Percentiles rank a stretch among this genome's conserved stretches.
phyloP scores from a whole-genome alignment of 2,329 filamentous ascomycete genomes.

The Cryphonectria radicalis region DNA sequence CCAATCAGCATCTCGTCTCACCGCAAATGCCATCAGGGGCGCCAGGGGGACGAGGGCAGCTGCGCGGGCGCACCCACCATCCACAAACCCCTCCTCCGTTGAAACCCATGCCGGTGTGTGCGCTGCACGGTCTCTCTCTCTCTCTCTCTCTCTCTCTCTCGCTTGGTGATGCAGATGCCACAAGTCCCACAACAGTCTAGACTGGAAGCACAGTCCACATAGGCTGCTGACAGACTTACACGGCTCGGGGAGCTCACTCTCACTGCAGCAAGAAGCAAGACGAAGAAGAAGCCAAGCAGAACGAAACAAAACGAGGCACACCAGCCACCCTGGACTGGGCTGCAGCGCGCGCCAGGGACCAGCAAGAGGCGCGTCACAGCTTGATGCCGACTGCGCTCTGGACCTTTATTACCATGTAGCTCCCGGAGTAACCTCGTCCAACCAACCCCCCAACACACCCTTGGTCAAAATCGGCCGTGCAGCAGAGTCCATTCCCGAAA shows the following conservation, averaged over 20 bases:
- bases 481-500: constrained; percentile 5
- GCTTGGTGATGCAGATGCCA: constrained; percentile 7
- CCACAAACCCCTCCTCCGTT: constrained; percentile 5
- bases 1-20: constrained; percentile 18
- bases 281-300: background rate
- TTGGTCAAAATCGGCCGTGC: background rate
- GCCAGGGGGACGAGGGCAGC: constrained; percentile 14
- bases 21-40: constrained; percentile 21
- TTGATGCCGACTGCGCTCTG: background rate
- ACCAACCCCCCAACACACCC: background rate
- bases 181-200: constrained; percentile 14
- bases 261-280: background rate
- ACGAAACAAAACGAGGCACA: background rate
- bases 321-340: background rate
- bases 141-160: too few relatives aligned
- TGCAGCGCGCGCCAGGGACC: constrained; percentile 10
- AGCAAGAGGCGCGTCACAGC: constrained; percentile 7
- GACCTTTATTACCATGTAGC: background rate
- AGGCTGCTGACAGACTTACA: background rate
- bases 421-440: constrained; percentile 3
- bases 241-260: background rate
- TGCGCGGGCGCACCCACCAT: constrained; percentile 3
- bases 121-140: background rate
- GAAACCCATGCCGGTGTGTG: background rate
- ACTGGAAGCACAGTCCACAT: constrained; percentile 7